phyloP scores from a whole-genome alignment of 2,329 filamentous ascomycete species.

The Ophiostoma novo-ulmi region DNA sequence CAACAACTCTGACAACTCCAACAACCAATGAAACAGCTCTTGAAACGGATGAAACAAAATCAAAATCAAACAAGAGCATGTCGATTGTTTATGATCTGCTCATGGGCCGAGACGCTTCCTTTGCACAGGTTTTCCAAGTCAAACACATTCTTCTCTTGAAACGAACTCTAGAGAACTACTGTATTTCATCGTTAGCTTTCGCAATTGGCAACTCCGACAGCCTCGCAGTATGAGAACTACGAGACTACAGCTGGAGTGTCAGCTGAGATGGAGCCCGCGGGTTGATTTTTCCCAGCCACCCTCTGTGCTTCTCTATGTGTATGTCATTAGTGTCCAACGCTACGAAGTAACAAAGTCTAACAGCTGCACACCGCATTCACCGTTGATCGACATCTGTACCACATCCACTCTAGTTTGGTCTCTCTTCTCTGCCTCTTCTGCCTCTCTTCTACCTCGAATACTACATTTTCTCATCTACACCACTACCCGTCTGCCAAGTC shows the following conservation, averaged over 20 bases:
- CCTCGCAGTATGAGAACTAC: constrained; percentile 8
- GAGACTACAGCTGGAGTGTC: background rate
- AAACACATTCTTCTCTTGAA: background rate
- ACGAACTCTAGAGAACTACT: background rate
- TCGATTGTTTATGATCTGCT: background rate
- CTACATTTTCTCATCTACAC: background rate
- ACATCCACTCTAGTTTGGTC: no score
- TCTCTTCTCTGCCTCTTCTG: background rate
- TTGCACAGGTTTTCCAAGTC: background rate
- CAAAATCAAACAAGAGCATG: background rate
- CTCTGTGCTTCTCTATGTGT: background rate
- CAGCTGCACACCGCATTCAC: constrained; percentile 2
- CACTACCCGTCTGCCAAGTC: background rate
- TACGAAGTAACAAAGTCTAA: background rate
- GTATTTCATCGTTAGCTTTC: no score
- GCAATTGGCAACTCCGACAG: background rate
- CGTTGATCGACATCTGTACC: background rate
- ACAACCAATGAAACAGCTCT: background rate
- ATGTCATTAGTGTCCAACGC: no score
- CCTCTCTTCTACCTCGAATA: background rate
- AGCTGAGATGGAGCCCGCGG: background rate
- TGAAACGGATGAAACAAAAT: background rate
- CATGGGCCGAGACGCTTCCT: background rate
- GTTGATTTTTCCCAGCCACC: constrained; percentile 6
- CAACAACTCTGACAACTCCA: background rate